Evolutionary conservation across 257 asterid species (phyloP), one percentile per base, ranked within the genome.

Genomic region (Ilex aquifolium): DNA sequence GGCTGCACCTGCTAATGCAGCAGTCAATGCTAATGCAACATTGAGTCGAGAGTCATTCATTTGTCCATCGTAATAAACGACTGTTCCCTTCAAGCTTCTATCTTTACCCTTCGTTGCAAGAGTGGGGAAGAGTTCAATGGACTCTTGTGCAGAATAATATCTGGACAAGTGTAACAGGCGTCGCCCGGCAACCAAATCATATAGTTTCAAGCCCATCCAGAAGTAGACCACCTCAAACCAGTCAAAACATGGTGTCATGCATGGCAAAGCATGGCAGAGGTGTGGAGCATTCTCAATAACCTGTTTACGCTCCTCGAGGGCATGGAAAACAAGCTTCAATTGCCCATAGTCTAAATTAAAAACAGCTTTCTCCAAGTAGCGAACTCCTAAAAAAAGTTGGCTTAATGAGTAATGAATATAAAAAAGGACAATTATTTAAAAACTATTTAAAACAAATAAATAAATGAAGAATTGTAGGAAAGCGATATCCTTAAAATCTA

Each of bases 211-310:
- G 68, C 99, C 99, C 39, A 76, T 75, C 97, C 99, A 93, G 76
- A 85, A 93, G 80, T 93, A 93, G 68, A 93, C 56, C 32, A 73
- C 86, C 65, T 93, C 99, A 65, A 93, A 85, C 99, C 99, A 90
- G 74, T 75, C 80, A 81, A 93, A 93, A 79, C 97, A 93, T 13
- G 99, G 99, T 17, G 97, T 93, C 99, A 93, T 93, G 69, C 99
- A 93, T 6, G 97, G 99, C 72, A 93, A 76, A 66, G 97, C 85
- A 70, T 83, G 85, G 74, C 97, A 93, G 61, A 93, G 92, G 80
- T 93, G 97, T 51, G 96, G 97, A 61, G 97, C 95, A 82, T 92
- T 89, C 63, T 80, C 90, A 44, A 92, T 92, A 67, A 92, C 82
- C 82, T 87, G 95, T 77, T 92, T 92, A 63, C 99, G 95, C 85